Evolutionary conservation across 164 flowering plant species (phyloP).

Genomic region (Aristolochia contorta): DNA sequence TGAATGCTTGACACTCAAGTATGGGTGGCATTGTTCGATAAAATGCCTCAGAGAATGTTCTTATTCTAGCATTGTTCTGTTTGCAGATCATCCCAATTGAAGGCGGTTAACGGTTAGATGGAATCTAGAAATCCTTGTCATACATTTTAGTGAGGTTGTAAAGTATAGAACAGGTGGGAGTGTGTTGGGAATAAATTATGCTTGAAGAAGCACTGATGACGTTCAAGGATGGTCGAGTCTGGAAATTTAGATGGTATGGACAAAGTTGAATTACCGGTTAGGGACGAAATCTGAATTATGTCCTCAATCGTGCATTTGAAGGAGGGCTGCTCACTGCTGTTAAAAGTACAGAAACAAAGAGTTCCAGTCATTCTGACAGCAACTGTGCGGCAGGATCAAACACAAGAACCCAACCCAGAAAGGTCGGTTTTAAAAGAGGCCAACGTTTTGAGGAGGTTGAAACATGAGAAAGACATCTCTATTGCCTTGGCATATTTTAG

Average conservation of each 20-base stretch:
- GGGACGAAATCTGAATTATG: background rate
- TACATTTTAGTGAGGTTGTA: no score
- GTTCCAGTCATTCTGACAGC: conserved; percentile 48
- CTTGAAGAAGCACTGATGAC: background rate
- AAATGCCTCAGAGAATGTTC: no score
- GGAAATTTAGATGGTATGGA: background rate
- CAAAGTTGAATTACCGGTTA: background rate
- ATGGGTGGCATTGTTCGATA: no score
- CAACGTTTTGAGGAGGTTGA: conserved; percentile 40
- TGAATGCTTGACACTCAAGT: no score
- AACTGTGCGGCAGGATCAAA: conserved; percentile 17
- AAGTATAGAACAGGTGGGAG: background rate
- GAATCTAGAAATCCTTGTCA: no score
- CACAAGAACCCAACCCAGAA: conserved; percentile 1
- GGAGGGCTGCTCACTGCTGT: conserved; percentile 47
- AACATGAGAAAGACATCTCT: conserved; percentile 29
- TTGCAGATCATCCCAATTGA: no score
- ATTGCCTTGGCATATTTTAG: conserved; percentile 57
- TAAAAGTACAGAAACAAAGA: conserved; percentile 41
- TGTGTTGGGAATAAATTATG: background rate
- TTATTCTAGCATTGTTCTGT: no score
- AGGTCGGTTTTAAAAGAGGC: conserved; percentile 24
- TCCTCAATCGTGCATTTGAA: conserved; percentile 40
- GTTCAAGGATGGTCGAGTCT: background rate
- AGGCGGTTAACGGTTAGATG: no score